phyloP scores from a whole-genome alignment of 1,284 basidiomycete genomes.

The Uromyces viciae-fabae region DNA sequence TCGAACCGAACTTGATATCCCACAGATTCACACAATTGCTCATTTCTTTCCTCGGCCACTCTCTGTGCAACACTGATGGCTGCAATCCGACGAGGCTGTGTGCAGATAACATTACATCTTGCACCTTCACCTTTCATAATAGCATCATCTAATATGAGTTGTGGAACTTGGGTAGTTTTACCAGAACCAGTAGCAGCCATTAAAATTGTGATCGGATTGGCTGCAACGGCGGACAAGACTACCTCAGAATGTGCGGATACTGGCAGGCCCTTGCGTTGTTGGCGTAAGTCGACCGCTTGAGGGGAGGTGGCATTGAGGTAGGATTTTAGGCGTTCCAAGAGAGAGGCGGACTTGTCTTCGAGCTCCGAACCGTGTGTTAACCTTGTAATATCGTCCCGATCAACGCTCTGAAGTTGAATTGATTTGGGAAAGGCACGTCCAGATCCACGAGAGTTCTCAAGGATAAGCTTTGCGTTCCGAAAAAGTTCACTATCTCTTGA shows the following conservation, averaged over 20 bases:
- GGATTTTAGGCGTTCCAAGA: background rate
- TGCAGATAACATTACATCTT: conserved; percentile 85
- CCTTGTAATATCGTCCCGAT: conserved; percentile 19
- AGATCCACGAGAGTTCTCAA: conserved; percentile 51
- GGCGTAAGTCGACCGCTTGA: conserved; percentile 9
- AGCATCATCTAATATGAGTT: conserved; percentile 80
- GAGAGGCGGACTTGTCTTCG: conserved; percentile 28
- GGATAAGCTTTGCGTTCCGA: conserved; percentile 55
- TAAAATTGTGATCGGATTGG: conserved; percentile 82
- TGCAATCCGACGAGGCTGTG: conserved; percentile 86
- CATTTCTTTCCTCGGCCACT: conserved; percentile 82
- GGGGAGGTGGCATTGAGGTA: background rate
- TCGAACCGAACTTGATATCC: conserved; percentile 96
- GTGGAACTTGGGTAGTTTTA: conserved; percentile 93
- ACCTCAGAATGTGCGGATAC: conserved; percentile 48
- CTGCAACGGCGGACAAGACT: conserved; percentile 65
- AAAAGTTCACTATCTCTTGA: conserved; percentile 63
- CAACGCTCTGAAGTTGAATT: conserved; percentile 60
- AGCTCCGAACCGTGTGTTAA: background rate
- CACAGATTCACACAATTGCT: conserved; percentile 67
- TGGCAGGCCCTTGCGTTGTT: conserved; percentile 46
- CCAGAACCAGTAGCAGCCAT: conserved; percentile 95
- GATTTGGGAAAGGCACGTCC: conserved; percentile 71
- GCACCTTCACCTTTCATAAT: conserved; percentile 76
- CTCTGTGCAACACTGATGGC: conserved; percentile 90